phyloP scores from a whole-genome alignment of 352 stramenopile species.

The Phytophthora tentaculata region DNA sequence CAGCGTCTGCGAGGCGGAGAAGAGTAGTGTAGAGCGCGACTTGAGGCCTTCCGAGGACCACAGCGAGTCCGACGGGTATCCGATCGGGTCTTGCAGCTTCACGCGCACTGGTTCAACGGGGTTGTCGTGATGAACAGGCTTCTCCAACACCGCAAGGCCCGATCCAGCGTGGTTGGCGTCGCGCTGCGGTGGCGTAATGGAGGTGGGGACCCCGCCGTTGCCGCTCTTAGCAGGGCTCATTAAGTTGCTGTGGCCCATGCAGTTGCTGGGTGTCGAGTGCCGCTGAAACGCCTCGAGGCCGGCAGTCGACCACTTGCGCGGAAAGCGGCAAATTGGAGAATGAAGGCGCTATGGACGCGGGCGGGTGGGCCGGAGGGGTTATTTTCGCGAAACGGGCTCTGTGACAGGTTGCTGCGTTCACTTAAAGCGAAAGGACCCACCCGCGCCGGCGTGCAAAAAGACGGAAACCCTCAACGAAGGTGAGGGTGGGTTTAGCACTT shows the following conservation, averaged over 20 bases:
- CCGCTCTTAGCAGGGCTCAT: conserved; percentile 53
- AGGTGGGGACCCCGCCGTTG: conserved; percentile 5
- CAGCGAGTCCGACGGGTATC: conserved; percentile 47
- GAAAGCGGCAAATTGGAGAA: conserved; percentile 55
- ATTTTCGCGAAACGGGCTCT: conserved; percentile 41
- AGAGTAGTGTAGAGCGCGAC: conserved; percentile 54
- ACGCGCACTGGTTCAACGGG: conserved; percentile 57
- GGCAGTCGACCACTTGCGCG: conserved; percentile 38
- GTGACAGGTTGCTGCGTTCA: conserved; percentile 22
- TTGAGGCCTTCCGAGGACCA: conserved; percentile 72
- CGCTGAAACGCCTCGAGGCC: conserved; percentile 21
- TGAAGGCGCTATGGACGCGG: conserved; percentile 37
- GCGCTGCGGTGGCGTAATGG: conserved; percentile 13
- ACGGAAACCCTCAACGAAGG: conserved; percentile 36
- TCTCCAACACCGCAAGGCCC: conserved; percentile 32
- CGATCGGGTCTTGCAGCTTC: conserved; percentile 60
- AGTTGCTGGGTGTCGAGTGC: conserved; percentile 18
- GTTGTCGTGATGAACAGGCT: conserved; percentile 48
- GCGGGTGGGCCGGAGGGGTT: conserved; percentile 29
- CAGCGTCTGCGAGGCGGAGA: conserved; percentile 40
- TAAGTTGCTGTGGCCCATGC: conserved; percentile 50
- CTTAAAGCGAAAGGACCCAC: conserved; percentile 24
- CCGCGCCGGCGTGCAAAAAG: conserved; percentile 27
- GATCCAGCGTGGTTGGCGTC: conserved; percentile 12
- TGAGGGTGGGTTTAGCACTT: conserved; percentile 33